A percentile compares a stretch with the other conserved stretches of the same genome.
These are phyloP conservation scores for Claviceps fusiformis DNA, from an alignment of 2,329 filamentous ascomycete genomes.

Conservation along the genomic window DNA sequence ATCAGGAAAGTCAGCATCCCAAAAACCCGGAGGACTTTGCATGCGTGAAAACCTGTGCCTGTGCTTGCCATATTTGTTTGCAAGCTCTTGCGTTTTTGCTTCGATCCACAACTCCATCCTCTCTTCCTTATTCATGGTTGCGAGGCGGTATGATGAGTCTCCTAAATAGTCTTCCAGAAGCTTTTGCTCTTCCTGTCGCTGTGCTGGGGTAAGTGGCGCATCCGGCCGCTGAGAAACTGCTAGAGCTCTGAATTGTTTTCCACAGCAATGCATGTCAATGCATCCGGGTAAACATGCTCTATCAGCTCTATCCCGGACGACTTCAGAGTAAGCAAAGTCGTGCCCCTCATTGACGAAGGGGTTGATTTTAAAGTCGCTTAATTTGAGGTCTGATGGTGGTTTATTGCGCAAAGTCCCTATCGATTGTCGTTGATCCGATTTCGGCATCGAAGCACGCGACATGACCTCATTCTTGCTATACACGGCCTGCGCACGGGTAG, in stretches of 20 bases:
- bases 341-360: constrained; percentile 56
- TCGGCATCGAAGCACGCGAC: not conserved
- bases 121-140: constrained; percentile 44
- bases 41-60: constrained; percentile 58
- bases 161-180: constrained; percentile 45
- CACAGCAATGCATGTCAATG: constrained; percentile 63
- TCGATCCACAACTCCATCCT: constrained; percentile 56
- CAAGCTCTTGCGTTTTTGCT: constrained; percentile 59
- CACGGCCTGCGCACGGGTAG: not conserved
- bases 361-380: constrained; percentile 74
- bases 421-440: not conserved
- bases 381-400: constrained; percentile 40
- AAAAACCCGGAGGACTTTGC: constrained; percentile 73
- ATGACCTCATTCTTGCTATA: not conserved
- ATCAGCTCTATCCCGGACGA: constrained; percentile 56
- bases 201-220: constrained; percentile 20
- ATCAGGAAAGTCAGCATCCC: constrained; percentile 76
- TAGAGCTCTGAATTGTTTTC: constrained; percentile 54
- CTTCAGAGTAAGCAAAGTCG: constrained; percentile 60
- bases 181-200: constrained; percentile 29
- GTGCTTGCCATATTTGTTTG: constrained; percentile 66
- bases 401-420: constrained; percentile 38
- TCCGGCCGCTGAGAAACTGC: constrained; percentile 38
- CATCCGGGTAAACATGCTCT: constrained; percentile 63
- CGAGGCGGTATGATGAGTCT: constrained; percentile 44